Evolutionary conservation across 2,329 filamentous ascomycete species (phyloP).

Genomic region (Cercospora canescens): DNA sequence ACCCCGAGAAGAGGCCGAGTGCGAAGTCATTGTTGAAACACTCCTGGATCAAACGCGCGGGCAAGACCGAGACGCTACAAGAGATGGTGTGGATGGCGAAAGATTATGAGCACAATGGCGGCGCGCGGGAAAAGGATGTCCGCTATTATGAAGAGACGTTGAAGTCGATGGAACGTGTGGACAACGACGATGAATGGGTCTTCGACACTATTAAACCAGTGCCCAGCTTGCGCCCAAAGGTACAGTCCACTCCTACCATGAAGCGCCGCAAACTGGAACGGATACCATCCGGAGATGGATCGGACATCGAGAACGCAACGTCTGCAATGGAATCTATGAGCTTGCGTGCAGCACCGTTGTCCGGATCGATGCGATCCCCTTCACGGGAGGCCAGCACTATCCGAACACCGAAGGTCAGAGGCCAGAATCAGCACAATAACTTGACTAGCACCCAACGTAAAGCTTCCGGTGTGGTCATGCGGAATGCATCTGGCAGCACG

Average conservation of each 20-base stretch:
- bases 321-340: constrained; percentile 45
- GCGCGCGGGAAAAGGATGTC: constrained; percentile 48
- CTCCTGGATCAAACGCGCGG: constrained; percentile 82
- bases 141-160: constrained; percentile 95
- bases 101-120: constrained; percentile 66
- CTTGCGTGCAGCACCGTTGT: constrained; percentile 44
- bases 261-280: constrained; percentile 51
- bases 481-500: constrained; percentile 22
- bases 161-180: constrained; percentile 45
- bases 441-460: constrained; percentile 42
- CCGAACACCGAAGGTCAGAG: constrained; percentile 37
- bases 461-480: constrained; percentile 14
- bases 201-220: constrained; percentile 83
- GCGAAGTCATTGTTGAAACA: constrained; percentile 87
- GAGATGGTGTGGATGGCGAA: constrained; percentile 83
- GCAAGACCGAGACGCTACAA: constrained; percentile 83
- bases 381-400: constrained; percentile 37
- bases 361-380: constrained; percentile 24
- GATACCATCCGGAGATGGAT: constrained; percentile 43
- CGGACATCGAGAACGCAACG: constrained; percentile 37
- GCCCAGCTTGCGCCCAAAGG: constrained; percentile 58
- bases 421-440: constrained; percentile 36
- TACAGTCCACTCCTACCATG: constrained; percentile 39
- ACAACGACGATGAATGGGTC: constrained; percentile 84
- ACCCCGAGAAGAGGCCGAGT: constrained; percentile 78